Conservation (phyloP, 257 asterid genomes). For the Jacaranda copaia region DNA sequence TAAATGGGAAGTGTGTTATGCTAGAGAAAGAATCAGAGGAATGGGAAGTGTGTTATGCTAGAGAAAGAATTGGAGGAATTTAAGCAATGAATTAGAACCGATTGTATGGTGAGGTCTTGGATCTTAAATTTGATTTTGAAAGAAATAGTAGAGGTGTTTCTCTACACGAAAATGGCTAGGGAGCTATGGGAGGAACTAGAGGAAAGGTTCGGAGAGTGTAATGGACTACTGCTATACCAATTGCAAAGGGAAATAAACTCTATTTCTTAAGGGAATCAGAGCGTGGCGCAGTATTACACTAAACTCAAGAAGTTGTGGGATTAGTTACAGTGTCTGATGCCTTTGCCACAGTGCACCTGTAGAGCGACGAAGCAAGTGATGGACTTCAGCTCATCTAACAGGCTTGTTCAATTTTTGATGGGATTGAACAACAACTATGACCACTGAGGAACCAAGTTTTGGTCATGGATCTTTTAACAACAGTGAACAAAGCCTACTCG, state of each 20-base stretch:
- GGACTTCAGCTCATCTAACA: not conserved
- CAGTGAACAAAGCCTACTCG: not conserved
- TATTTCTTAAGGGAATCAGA: not conserved
- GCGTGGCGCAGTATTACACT: not conserved
- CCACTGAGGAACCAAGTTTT: not conserved
- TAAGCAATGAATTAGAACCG: not conserved
- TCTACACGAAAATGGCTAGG: not conserved
- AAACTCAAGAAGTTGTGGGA: not conserved
- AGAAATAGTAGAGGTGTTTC: not conserved
- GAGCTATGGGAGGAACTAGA: not conserved
- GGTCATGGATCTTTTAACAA: not conserved
- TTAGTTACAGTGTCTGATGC: too few species aligned
- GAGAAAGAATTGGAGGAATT: not conserved
- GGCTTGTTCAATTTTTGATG: constrained; percentile 5
- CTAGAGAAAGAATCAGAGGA: not conserved
- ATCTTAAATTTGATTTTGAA: too few species aligned
- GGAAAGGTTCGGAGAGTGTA: not conserved
- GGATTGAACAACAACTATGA: not conserved
- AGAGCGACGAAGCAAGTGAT: not conserved
- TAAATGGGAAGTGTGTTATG: too few species aligned
- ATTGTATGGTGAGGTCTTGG: not conserved
- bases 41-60: not conserved
- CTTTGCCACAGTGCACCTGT: not conserved
- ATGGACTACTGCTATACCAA: not conserved
- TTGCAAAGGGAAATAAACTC: not conserved